Evolutionary conservation across 164 flowering plant species (phyloP), one percentile per base, ranked within the genome.

Genomic region (Pachysandra terminalis): DNA sequence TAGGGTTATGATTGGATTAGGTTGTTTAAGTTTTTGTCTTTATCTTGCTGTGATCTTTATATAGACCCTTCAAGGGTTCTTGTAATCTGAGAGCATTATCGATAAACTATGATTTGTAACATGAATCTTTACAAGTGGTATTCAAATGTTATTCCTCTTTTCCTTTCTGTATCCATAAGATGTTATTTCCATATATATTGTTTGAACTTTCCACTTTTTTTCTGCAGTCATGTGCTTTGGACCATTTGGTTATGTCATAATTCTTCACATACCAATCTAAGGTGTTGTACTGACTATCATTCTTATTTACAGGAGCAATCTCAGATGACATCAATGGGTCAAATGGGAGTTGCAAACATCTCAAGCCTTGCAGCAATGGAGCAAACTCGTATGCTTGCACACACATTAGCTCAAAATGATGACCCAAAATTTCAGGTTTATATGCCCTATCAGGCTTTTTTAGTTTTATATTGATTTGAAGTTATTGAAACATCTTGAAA

Each of bases 351-450:
- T 72, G 79, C 74, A 54, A 82, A 79, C 71, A 69, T 80, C 28
- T 62, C 89, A 73, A 84, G 68, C 64, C 72, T 85, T 28, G 96
- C 90, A 63, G 96, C 90, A 63, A 81, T 88, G 86, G 96, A 92
- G 82, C 99, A 95, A 79, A 83, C 93, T 53, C 98, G 96, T 59
- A 84, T 84, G 91, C 91, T 95, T 67, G 99, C 99, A 24, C 85
- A 95, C 61, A 95, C 99, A 32, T 75, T 95, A 70, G 86, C 97
- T 72, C 97, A 89, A 73, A 92, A 92, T 71, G 66, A 82, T 56
- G 96, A 95, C 67, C 99, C 97, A 48, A 92, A 92, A 71, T 95
- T 95, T 79, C 98, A 95, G 98, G 99, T 90, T 68, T 41, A 49
- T 67, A 23, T 66, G 9, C 25, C 45, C 12, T 52, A 7, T 26